Percentiles rank a stretch among this genome's conserved stretches.
Evolutionary conservation across 2,329 filamentous ascomycete genomes (phyloP).

Genomic region (Neopestalotiopsis sp.): DNA sequence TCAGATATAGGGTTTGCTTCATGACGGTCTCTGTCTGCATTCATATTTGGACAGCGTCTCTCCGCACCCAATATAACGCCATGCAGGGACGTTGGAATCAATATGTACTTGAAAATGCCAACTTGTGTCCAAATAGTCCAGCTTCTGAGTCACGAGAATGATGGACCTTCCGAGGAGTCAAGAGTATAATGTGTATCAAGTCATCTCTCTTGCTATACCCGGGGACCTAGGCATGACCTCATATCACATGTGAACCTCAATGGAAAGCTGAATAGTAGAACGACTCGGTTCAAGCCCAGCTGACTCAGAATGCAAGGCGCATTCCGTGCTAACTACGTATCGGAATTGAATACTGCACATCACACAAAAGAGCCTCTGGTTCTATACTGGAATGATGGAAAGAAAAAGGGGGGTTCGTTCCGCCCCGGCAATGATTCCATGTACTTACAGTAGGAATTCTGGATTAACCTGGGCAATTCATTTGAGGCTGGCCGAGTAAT

Average conservation of each 20-base stretch:
- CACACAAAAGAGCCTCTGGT: background rate
- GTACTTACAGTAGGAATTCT: background rate
- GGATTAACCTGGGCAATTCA: background rate
- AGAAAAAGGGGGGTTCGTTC: background rate
- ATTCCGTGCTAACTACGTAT: background rate
- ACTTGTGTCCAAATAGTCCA: background rate
- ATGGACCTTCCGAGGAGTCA: too few species aligned
- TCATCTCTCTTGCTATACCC: too few species aligned
- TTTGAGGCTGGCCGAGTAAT: background rate
- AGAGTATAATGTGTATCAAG: too few species aligned
- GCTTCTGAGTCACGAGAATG: too few species aligned
- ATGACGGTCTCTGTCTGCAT: too few species aligned
- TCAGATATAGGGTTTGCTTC: too few species aligned
- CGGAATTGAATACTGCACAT: background rate
- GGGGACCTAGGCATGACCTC: background rate
- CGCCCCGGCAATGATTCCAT: background rate
- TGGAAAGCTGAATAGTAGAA: background rate
- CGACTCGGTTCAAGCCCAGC: background rate
- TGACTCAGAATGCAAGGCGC: background rate
- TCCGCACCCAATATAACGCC: background rate
- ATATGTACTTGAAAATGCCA: too few species aligned
- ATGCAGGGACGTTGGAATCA: background rate
- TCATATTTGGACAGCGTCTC: background rate
- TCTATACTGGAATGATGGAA: background rate
- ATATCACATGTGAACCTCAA: background rate